Percentiles rank a stretch among this genome's conserved stretches.
Conservation (phyloP, 75 land plant species). For the Selaginella moellendorffii region DNA sequence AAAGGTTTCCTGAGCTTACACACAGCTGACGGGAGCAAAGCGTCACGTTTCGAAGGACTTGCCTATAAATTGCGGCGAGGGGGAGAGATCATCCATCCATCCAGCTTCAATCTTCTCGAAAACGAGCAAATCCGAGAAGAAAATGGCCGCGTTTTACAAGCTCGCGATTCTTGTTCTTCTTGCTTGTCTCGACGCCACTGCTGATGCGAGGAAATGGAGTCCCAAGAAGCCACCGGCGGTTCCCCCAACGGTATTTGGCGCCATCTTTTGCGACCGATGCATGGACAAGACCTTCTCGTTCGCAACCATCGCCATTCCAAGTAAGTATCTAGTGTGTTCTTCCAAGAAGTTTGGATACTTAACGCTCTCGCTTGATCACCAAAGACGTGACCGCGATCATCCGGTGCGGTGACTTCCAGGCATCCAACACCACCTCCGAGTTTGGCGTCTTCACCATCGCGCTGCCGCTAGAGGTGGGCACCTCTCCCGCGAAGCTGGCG, state of each 20-base stretch:
- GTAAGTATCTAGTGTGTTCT: too few relatives aligned
- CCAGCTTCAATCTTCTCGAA: too few relatives aligned
- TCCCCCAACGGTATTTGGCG: background rate
- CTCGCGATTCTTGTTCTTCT: background rate
- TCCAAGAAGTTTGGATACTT: too few relatives aligned
- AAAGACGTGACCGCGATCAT: too few relatives aligned
- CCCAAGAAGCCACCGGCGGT: background rate
- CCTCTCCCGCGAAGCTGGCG: too few relatives aligned
- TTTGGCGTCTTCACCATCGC: too few relatives aligned
- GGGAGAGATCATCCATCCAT: background rate
- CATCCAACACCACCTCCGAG: too few relatives aligned
- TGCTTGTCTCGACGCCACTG: background rate
- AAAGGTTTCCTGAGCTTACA: background rate
- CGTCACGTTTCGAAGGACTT: background rate
- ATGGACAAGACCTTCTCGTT: background rate
- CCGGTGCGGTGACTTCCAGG: too few relatives aligned
- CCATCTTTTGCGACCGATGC: background rate
- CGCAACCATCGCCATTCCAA: background rate
- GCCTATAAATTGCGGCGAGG: background rate
- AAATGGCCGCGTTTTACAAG: background rate
- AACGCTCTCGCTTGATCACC: too few relatives aligned
- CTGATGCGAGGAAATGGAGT: background rate
- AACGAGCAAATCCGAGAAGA: background rate
- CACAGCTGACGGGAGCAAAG: background rate
- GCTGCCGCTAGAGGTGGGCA: too few relatives aligned